Evolutionary conservation across 75 land plant genomes (phyloP), one percentile per base, ranked within the genome.

Genomic region (Isoetes taiwanensis): DNA sequence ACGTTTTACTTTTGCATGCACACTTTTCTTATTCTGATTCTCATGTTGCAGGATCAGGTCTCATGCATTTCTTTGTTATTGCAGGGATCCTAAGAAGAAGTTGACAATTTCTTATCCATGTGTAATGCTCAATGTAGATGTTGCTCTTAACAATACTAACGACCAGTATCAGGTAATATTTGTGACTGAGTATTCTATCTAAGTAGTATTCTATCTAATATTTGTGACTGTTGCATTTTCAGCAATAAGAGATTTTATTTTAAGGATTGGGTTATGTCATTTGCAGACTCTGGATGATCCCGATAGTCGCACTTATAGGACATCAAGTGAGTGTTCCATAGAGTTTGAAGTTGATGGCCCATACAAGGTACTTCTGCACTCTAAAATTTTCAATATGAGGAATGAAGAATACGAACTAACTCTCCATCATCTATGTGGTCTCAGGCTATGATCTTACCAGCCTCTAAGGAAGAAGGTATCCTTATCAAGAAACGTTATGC

Each of bases 331-430:
- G 70, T 94, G 99, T 72, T 94, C 99, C n/a, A 94, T 94, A 67
- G 99, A 94, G 54, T 94, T 94, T 79, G 99, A 94, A 75, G 99
- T 94, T 28, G 99, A 94, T 80, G 99, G 99, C 50, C 99, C 99
- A 50, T 94, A 94, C 48, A 94, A 94, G 96, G 99, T 88, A 35
- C 72, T 11, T 2, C 20, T 35, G 27, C 0, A n/a, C n/a, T n/a
- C n/a, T n/a, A n/a, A n/a, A n/a, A n/a, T n/a, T n/a, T n/a, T n/a
- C n/a, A n/a, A n/a, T n/a, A n/a, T n/a, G n/a, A n/a, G n/a, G n/a
- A n/a, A n/a, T n/a, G n/a, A n/a, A n/a, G n/a, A n/a, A n/a, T n/a
- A n/a, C n/a, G n/a, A n/a, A n/a, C n/a, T n/a, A n/a, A n/a, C n/a
- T n/a, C n/a, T n/a, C n/a, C n/a, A n/a, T n/a, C n/a, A n/a, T n/a